These are phyloP conservation scores for Pachysandra terminalis DNA, from an alignment of 164 flowering plant species.

Conservation along the genomic window DNA sequence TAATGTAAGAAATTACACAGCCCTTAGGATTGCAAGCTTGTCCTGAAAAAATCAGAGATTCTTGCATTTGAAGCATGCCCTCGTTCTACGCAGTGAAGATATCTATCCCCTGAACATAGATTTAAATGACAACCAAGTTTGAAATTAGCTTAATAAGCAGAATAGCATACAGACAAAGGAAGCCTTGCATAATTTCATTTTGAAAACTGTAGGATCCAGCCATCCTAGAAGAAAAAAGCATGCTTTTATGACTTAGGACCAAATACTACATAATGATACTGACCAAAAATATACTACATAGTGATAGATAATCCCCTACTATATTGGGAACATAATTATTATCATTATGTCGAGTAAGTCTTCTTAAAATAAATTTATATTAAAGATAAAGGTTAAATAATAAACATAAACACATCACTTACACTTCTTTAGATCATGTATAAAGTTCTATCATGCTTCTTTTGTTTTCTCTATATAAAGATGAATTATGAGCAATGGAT, in stretches of 20 bases:
- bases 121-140: not conserved
- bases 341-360: no score
- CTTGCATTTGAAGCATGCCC: conserved; percentile 70
- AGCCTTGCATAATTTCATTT: not conserved
- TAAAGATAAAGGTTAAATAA: no score
- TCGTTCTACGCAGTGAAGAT: conserved; percentile 60
- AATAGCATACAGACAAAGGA: not conserved
- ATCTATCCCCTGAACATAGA: conserved; percentile 82
- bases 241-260: no score
- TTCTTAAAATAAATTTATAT: no score
- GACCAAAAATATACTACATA: not conserved
- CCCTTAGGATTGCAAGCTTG: conserved; percentile 46
- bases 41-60: conserved; percentile 69
- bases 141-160: not conserved
- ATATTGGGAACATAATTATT: not conserved
- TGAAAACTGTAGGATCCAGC: no score
- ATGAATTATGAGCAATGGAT: not conserved
- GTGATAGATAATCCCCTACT: not conserved
- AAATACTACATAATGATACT: no score
- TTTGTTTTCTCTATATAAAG: not conserved
- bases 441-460: not conserved
- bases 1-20: not conserved
- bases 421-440: not conserved
- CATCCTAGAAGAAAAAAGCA: no score
- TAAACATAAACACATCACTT: not conserved